These are phyloP conservation scores for Vitellaria paradoxa DNA, from an alignment of 179 eudicot genomes.

Conservation along the genomic window DNA sequence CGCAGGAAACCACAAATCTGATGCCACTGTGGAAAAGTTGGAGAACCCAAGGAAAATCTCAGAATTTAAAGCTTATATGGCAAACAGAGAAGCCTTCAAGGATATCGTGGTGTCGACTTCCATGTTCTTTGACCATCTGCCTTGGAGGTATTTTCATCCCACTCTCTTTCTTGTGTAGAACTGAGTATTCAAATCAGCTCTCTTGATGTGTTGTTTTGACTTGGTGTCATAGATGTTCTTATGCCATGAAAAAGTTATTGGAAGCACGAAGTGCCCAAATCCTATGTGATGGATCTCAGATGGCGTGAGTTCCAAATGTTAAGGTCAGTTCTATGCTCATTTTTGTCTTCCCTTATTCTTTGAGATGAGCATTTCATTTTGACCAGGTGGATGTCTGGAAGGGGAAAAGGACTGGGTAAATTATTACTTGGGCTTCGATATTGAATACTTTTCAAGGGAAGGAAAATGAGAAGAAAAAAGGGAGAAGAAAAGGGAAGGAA, in stretches of 20 bases:
- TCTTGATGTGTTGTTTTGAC: neutral
- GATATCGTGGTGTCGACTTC: conserved; percentile 63
- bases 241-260: conserved; percentile 28
- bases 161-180: neutral
- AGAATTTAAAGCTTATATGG: conserved; percentile 52
- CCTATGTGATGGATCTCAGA: conserved; percentile 15
- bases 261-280: conserved; percentile 17
- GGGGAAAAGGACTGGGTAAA: no score
- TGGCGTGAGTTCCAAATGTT: conserved; percentile 19
- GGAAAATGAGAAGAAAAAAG: no score
- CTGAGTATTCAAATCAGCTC: neutral
- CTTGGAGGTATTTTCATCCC: conserved; percentile 61
- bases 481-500: no score
- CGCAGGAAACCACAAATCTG: conserved; percentile 29
- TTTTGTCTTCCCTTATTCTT: no score
- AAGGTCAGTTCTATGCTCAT: neutral
- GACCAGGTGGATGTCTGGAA: no score
- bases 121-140: conserved; percentile 87
- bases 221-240: conserved; percentile 22
- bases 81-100: conserved; percentile 59
- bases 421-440: no score
- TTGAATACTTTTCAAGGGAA: no score
- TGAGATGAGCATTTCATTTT: no score
- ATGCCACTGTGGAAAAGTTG: conserved; percentile 45
- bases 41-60: conserved; percentile 30